Evolutionary conservation across 495 filamentous ascomycete species (phyloP), one percentile per base, ranked within the genome.

Genomic region (Umbilicaria muhlenbergii): DNA sequence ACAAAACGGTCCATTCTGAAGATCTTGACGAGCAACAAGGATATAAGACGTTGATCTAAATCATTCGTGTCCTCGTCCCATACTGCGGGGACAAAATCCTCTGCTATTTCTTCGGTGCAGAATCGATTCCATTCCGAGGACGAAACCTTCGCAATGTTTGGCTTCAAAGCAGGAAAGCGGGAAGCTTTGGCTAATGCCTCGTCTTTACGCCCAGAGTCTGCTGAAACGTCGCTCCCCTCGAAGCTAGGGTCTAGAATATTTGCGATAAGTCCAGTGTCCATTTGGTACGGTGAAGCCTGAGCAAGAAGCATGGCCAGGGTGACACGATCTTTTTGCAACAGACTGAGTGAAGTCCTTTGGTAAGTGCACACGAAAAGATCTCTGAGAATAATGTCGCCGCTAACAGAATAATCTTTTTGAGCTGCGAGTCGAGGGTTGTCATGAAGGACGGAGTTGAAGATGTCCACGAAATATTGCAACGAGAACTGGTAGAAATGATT

Each of bases 401-500:
- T 79, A 5, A 65, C 64, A 43, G 83, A 73, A 58, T 89, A 75
- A 48, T 91, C 81, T 44, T 69, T 78, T 59, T 86, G 79, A 32
- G 67, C 69, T 6, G 75, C 71, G 40, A 93, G 71, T 19, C 73
- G 73, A 52, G 81, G 81, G 61, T 91, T 91, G 43, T 75, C 70
- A 52, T 81, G 82, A 15, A 99, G 74, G 32, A 99, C 89, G 0
- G 83, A 78, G 56, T 92, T 78, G 74, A 99, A 96, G 51, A 99
- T 99, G 54, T 94, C 85, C 13, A 91, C 73, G 60, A 99, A 99
- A 63, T 89, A 98, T 65, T 94, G 87, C 38, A 99, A 71, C 16
- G 92, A 96, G 71, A 99, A 96, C 53, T 96, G 91, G 59, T 99
- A 99, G 67, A 96, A 96, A 68, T 96, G 92, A 58, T 99, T 94